Conservation (phyloP, 2,329 filamentous ascomycete genomes). For the Ploettnerulaceae sp. region DNA sequence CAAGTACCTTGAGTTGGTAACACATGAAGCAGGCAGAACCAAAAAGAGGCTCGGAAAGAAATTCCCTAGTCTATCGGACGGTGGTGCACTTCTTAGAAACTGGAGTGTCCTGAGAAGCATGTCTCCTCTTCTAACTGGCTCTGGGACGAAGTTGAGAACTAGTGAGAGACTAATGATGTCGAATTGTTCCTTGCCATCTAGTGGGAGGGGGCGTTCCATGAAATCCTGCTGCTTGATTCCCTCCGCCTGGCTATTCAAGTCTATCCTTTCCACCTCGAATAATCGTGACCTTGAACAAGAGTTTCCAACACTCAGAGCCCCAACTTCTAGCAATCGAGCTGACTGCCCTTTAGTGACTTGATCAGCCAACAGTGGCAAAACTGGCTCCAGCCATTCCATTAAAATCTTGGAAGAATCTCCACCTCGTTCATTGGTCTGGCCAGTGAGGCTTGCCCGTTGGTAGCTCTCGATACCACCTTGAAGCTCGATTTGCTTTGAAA, state of each 20-base stretch:
- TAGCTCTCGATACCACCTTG: conserved; percentile 60
- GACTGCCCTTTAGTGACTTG: conserved; percentile 24
- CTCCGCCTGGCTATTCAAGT: conserved; percentile 79
- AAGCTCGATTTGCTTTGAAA: conserved; percentile 50
- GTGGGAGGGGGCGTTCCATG: conserved; percentile 77
- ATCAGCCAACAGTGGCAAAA: conserved; percentile 28
- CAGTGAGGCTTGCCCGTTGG: conserved; percentile 64
- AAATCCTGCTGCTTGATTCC: conserved; percentile 89
- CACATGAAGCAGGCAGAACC: conserved; percentile 82
- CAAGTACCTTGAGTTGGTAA: conserved; percentile 87
- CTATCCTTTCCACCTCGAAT: conserved; percentile 78
- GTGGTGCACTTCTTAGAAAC: conserved; percentile 52
- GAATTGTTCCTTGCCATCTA: conserved; percentile 58
- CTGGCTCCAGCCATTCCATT: conserved; percentile 54
- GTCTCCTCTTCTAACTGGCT: conserved; percentile 66
- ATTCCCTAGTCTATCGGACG: conserved; percentile 22
- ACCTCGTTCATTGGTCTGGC: conserved; percentile 60
- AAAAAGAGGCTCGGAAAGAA: conserved; percentile 73
- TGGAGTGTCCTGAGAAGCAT: conserved; percentile 76
- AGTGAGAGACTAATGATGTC: conserved; percentile 89
- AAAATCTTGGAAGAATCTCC: conserved; percentile 62
- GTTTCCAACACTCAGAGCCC: conserved; percentile 79
- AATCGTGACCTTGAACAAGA: conserved; percentile 68
- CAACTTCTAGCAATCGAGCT: conserved; percentile 78
- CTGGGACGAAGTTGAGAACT: conserved; percentile 90